Evolutionary conservation across 1,284 basidiomycete species (phyloP).

Genomic region (Gymnopus androsaceus): DNA sequence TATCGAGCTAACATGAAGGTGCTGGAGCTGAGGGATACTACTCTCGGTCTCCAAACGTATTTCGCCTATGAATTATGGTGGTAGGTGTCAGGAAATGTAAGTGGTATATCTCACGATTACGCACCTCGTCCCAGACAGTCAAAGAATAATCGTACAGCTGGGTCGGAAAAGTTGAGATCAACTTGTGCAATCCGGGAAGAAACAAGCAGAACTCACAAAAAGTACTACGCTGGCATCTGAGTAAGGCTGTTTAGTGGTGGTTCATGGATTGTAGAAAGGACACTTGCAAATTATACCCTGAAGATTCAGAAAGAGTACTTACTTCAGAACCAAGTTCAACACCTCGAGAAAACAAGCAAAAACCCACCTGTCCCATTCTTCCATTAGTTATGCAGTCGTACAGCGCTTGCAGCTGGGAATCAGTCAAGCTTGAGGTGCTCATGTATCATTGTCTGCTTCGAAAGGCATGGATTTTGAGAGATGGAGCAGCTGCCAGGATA

Average conservation of each 20-base stretch:
- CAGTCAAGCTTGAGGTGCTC: neutral
- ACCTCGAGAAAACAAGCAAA: neutral
- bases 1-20: slow-evolving; percentile 23
- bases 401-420: slow-evolving; percentile 2
- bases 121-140: slow-evolving; percentile 22
- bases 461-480: neutral
- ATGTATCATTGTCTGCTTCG: neutral
- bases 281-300: slow-evolving; percentile 12
- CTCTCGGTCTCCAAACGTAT: slow-evolving; percentile 19
- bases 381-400: slow-evolving; percentile 4
- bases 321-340: neutral
- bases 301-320: neutral
- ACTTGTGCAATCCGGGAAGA: neutral
- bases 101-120: neutral
- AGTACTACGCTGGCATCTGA: slow-evolving; percentile 19
- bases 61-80: slow-evolving; percentile 12
- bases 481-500: too few species aligned
- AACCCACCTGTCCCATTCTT: slow-evolving; percentile 3
- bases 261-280: neutral
- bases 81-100: neutral
- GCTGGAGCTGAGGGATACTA: slow-evolving; percentile 15
- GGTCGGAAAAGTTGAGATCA: neutral
- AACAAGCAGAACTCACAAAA: slow-evolving; percentile 16
- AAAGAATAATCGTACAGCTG: slow-evolving; percentile 24
- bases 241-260: neutral